Evolutionary conservation across 352 stramenopile species (phyloP), one percentile per base, ranked within the genome.

Genomic region (Aphanomyces cochlioides): DNA sequence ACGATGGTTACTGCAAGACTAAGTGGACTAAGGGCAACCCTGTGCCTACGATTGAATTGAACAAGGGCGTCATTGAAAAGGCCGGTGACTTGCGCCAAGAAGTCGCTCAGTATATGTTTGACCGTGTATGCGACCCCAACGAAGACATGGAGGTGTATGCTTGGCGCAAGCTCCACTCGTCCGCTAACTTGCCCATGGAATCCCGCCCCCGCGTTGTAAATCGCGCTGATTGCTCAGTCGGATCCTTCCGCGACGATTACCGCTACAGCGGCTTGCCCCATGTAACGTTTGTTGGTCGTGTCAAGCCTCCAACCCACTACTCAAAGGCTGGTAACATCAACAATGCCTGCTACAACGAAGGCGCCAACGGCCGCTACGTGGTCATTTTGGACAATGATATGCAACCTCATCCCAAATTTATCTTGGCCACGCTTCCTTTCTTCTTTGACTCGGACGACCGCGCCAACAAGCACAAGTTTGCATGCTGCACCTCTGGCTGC

Each of bases 311-410:
- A 48, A 75, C 65, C 19, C 83, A 96, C 76, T 90, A 90, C 79
- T 90, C 82, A 0, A 95, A 95, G 75, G 88, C 88, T 6, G 88
- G 88, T 7, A 96, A 96, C 80, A 90, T 96, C 72, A 96, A 96
- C 80, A 96, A 96, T 72, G 85, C 77, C 39, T 72, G 95, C 74
- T 93, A 93, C 77, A 95, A 96, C 70, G 88, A 96, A 75, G 87
- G 87, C 5, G 77, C 85, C 3, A 90, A 81, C 70, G 88, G 85
- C 0, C 83, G 85, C 10, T 94, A 95, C 76, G 74, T 89, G 39
- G 48, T 96, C 34, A 72, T 95, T 15, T 75, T 96, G 3, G 87
- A 95, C 69, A 87, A 82, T 54, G 88, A 96, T 56, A 95, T 94
- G 87, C 84, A 93, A 72, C 87, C 87, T 36, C 84, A 95, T 73